Evolutionary conservation across 306 rosid species (phyloP), one percentile per base, ranked within the genome.

Genomic region (Cucurbita moschata): DNA sequence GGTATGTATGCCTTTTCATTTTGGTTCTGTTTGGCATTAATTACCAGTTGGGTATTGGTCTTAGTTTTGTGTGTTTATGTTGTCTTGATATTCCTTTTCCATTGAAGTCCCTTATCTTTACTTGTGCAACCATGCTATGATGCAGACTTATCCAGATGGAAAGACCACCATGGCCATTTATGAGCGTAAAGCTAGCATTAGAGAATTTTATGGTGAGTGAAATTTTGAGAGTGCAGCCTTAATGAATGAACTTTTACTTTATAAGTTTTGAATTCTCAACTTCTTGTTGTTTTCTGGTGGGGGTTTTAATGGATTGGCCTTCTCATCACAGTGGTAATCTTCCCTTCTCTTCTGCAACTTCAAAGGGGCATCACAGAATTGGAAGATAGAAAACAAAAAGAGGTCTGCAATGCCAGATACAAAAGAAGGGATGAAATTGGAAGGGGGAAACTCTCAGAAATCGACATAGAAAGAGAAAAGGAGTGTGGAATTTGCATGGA

Each of bases 401-500:
- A 90, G 80, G 74, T 82, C 3, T 85, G 81, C 68, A 76, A 62
- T 56, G 44, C 10, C 60, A 86, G 85, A 63, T 90, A 82, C 82
- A 88, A 75, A 84, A 86, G 82, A 75, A 87, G 72, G 65, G 88
- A 82, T 72, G 87, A 82, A 57, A 16, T 62, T 52, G 85, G 67
- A 55, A 80, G 60, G 57, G 86, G 83, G 72, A 78, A 84, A 42
- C 76, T 81, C 39, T 81, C 94, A 16, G 90, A 82, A 79, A 49
- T 86, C 69, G 98, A 94, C 82, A 76, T 82, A 12, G 96, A 89
- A 79, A 87, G 97, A 82, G 98, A 90, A 72, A 87, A 87, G 54
- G 98, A 94, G 81, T 94, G 98, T 76, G 94, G 96, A 14, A 90
- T 94, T 85, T 94, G 98, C 84, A 77, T 90, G 96, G 98, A 90